Evolutionary conservation across 2,329 filamentous ascomycete genomes (phyloP), one percentile per base, ranked within the genome.

Genomic region (Alternaria brassicae): DNA sequence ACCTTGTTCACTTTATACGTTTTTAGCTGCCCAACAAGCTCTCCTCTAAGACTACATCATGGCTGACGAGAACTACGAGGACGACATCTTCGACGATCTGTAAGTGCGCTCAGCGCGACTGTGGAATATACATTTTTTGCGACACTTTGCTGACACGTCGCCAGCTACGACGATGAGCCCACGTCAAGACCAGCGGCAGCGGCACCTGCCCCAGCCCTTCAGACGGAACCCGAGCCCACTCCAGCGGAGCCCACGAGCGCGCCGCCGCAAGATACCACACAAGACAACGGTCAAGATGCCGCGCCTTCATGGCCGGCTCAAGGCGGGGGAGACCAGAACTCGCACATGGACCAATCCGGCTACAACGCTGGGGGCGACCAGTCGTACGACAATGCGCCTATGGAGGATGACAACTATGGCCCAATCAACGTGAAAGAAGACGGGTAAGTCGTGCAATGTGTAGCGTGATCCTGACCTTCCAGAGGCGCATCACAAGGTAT

Each of bases 71-170:
- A 91, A 91, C 68, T 89, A 92, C 69, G 93, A 97, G 70, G 93
- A 97, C 74, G 93, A 97, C 85, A 91, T 97, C 80, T 97, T 97
- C 80, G 93, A 93, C 72, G 93, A 97, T 81, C 87, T 97, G 93
- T 97, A 83, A 81, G 92, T 85, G 15, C 56, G 27, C 15, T 17
- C 7, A 50, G 37, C 52, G 53, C 59, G 42, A 50, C 44, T 49
- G 19, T 27, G 50, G 15, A 19, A 15, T 12, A 7, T 6, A 21
- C 36, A 15, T 23, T 4, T 17, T 23, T 21, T 6, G 34, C 34
- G 30, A 39, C 37, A 23, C 19, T 17, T n/a, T 48, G 34, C 68
- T 72, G 51, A 72, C 63, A 45, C 17, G 6, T 19, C 13, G 81
- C 41, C 62, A 79, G 77, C 58, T 79, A 79, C 63, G 77, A 79